phyloP scores from a whole-genome alignment of 2,329 filamentous ascomycete species.

The Cercospora canescens region DNA sequence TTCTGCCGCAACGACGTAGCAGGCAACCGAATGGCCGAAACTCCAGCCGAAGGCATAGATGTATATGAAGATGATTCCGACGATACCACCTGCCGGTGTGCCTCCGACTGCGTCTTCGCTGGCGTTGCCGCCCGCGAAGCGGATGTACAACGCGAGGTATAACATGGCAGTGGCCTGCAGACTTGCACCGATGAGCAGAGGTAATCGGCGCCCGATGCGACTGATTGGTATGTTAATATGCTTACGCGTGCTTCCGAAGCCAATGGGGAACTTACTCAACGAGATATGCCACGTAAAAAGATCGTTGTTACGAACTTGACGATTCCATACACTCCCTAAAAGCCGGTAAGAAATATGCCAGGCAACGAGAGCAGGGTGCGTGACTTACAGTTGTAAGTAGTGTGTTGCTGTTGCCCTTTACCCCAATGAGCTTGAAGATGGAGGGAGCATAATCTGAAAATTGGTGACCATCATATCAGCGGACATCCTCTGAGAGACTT shows the following conservation, averaged over 20 bases:
- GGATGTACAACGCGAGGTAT: constrained; percentile 22
- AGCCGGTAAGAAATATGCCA: constrained; percentile 1
- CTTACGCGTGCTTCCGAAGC: too few relatives aligned
- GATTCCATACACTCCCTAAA: constrained; percentile 24
- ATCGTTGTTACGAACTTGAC: constrained; percentile 24
- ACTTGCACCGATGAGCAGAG: constrained; percentile 20
- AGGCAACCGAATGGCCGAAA: constrained; percentile 23
- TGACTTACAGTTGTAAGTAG: constrained; percentile 16
- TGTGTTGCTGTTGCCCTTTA: constrained; percentile 15
- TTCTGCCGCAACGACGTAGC: constrained; percentile 23
- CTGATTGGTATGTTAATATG: not conserved
- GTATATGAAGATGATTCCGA: constrained; percentile 23
- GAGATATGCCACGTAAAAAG: constrained; percentile 22
- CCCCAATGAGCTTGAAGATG: constrained; percentile 23
- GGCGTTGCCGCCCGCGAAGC: constrained; percentile 9
- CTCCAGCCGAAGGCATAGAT: constrained; percentile 24
- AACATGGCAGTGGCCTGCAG: constrained; percentile 24
- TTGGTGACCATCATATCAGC: not conserved
- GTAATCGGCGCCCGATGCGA: constrained; percentile 22
- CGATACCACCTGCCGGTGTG: constrained; percentile 21
- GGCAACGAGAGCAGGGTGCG: not conserved
- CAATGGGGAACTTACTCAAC: too few relatives aligned
- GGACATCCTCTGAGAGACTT: not conserved
- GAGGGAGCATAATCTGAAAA: constrained; percentile 12
- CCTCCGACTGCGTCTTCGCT: constrained; percentile 9